Base-by-base conservation (phyloP, 345 rosid species). In the Eucalyptus viminalis region DNA sequence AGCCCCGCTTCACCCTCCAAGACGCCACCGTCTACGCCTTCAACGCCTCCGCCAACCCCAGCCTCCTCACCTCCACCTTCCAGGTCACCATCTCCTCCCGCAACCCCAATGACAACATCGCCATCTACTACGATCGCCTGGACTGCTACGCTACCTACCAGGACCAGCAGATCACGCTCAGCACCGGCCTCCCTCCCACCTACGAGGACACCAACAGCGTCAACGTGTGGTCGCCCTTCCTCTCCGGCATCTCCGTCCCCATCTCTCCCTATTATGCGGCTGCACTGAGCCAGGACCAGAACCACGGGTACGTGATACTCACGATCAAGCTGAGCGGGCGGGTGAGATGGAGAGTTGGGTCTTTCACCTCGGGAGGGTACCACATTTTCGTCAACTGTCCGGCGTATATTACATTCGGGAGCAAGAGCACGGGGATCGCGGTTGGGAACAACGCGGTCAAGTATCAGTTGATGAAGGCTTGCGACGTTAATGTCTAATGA, bases 191-290 rank as follows among this genome's bases (percentile, higher is more conserved):
- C 49, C 88, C 88, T 22, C 69, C 40, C 6, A 40, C 91, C 25
- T 90, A 87, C 87, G 86, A 87, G 85, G 91, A 86, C 15, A 58
- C 86, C 83, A 40, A 91, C 83, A 91, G 91, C 87, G 86, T 25
- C 87, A 86, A 89, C 51, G 91, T 93, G 34, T 93, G 95, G 95
- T 93, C 95, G 69, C 93, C 95, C 29, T 86, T 92, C 58, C 54
- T 93, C 56, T 90, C 87, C 83, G 95, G 94, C 58, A 43, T 49
- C 81, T 76, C 81, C 9, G 91, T 93, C 24, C 93, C 94, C 11
- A 80, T 93, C 9, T 86, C 95, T 40, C 94, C 93, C 24, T 89
- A 89, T 89, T 90, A 91, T 54, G 91, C 86, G 19, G 60, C 86
- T 21, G 53, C 80, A 53, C 90, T 92, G 58, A 40, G 22, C 50